Evolutionary conservation across 2,329 filamentous ascomycete genomes (phyloP), one percentile per base, ranked within the genome.

Genomic region (Fusarium sp.): DNA sequence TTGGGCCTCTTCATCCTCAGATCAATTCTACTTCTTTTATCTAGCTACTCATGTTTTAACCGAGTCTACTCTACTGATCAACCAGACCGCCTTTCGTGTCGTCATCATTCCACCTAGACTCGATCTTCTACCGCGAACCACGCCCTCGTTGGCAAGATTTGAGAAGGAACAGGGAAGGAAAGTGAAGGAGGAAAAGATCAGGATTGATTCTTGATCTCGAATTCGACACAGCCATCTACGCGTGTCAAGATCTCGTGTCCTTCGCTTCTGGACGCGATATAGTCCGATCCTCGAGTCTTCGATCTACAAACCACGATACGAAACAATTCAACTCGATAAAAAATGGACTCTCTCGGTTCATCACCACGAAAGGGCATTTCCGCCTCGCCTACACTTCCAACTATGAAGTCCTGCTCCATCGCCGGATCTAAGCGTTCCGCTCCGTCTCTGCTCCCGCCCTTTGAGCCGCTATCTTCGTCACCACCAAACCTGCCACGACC

Each of bases 391-490:
- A 76, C 79, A 53, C 78, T 80, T 56, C 81, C 79, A 65, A 59
- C 67, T 51, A 70, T 69, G 57, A 69, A 45, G 55, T 60, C 73
- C 10, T 61, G 72, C 22, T 75, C 74, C 46, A 57, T 79, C 18
- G 79, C 84, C 58, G 84, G 86, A 74, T 79, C 84, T 70, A 91
- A 92, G 83, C 85, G 89, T 65, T 83, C 88, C 73, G 87, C 88
- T 48, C 87, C 92, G 29, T 88, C 90, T 61, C 83, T 95, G 59
- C 88, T 96, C 27, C 93, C 93, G 66, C 87, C 93, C 24, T 94
- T 95, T 79, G 92, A 94, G 81, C 91, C 90, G 54, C 83, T 93
- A 61, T 92, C 92, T n/a, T 94, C 92, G 24, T 94, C 92, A 14
- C 92, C 92, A 4, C 92, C 92, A 4, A 87, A 84, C 58, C 88